These are phyloP conservation scores for Gossypium stocksii DNA, from an alignment of 345 rosid species.

Conservation along the genomic window DNA sequence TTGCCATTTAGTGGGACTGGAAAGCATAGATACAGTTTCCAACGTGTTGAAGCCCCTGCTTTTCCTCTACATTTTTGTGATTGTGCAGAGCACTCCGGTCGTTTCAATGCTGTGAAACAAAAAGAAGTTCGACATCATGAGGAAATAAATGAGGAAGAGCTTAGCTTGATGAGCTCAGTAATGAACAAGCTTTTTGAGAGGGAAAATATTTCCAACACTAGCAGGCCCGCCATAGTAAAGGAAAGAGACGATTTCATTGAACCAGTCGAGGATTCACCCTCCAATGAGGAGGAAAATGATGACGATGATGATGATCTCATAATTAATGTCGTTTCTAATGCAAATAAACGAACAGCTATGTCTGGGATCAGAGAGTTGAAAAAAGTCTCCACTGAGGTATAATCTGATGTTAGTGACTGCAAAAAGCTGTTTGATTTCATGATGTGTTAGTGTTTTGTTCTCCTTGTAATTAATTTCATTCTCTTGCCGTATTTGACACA, in stretches of 20 bases:
- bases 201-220: slow-evolving; percentile 25
- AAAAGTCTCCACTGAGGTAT: slow-evolving; percentile 22
- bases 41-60: slow-evolving; percentile 49
- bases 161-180: slow-evolving; percentile 67
- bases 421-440: not conserved
- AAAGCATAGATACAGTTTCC: slow-evolving; percentile 86
- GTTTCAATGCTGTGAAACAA: slow-evolving; percentile 22
- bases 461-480: not conserved
- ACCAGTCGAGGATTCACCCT: slow-evolving; percentile 23
- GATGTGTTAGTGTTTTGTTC: not conserved
- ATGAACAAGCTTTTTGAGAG: slow-evolving; percentile 63
- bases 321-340: slow-evolving; percentile 32
- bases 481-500: not conserved
- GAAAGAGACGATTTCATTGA: slow-evolving; percentile 27
- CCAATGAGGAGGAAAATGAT: slow-evolving; percentile 23
- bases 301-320: slow-evolving; percentile 40
- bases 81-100: slow-evolving; percentile 70
- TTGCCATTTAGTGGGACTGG: slow-evolving; percentile 77
- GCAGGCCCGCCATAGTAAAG: slow-evolving; percentile 8
- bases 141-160: slow-evolving; percentile 47
- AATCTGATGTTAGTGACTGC: not conserved
- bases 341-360: slow-evolving; percentile 10
- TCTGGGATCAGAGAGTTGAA: slow-evolving; percentile 7
- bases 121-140: slow-evolving; percentile 29
- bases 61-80: slow-evolving; percentile 71